Base-by-base conservation (phyloP, 2,329 filamentous ascomycete species). In the Trichoderma lentiforme region DNA sequence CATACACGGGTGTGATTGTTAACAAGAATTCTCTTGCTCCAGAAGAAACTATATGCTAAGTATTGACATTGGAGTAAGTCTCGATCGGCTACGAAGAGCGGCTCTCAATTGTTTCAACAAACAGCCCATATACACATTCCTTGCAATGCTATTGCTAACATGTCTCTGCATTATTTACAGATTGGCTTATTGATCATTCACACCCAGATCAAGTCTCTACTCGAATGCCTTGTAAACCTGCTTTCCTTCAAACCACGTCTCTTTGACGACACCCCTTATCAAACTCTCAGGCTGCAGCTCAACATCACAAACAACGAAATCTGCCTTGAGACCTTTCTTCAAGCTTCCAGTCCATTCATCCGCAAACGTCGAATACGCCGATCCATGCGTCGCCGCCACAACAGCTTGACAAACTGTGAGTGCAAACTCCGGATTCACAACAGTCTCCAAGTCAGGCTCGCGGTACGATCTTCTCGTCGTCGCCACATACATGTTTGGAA, bases 401-500 rank as follows among this genome's bases (percentile, higher is more conserved):
- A 90, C 79, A 0, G 87, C 86, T 75, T 89, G 84, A 53, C 82
- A 85, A 56, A 90, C 74, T 1, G 84, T 85, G 18, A 91, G 78
- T 5, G 83, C 84, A 76, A 88, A 89, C 28, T 88, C 80, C 4
- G 82, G 82, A 74, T 90, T 90, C 0, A 89, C 83, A 0, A 81
- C 80, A 6, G 79, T 80, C 43, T 82, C 77, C 32, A 78, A 74
- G 1, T 78, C 79, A 0, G 84, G 84, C 74, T 89, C 84, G 5
- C 86, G 80, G 8, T 86, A 87, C 1, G 87, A 89, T 56, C 82
- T 83, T 51, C 89, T 81, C 24, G 88, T 91, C 2, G 88, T 87
- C 0, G 87, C 89, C 4, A 89, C 84, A 76, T 90, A 90, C 6
- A 90, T 74, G 72, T 91, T 91, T 3, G 82, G 83, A 57, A 90